Evolutionary conservation across 495 filamentous ascomycete genomes (phyloP).

Genomic region (Aspergillus saccharolyticus): DNA sequence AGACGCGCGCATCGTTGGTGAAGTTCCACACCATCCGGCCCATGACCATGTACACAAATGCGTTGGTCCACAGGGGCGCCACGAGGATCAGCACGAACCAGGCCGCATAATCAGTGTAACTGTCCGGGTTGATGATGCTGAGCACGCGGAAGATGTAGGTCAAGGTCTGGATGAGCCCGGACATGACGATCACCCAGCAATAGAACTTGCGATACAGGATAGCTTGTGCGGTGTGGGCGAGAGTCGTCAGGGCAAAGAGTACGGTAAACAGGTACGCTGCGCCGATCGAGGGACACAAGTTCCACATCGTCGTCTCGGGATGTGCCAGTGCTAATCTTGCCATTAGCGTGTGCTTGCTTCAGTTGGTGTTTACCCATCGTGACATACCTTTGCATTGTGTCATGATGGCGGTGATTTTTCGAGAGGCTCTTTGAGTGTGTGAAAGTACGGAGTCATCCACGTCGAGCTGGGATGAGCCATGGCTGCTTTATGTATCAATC

Average conservation of each 20-base stretch:
- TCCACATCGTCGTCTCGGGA: conserved; percentile 4
- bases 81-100: conserved; percentile 31
- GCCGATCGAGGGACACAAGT: conserved; percentile 4
- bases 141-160: conserved; percentile 35
- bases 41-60: conserved; percentile 21
- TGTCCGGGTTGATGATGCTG: conserved; percentile 19
- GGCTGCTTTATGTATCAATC: not conserved
- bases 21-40: conserved; percentile 21
- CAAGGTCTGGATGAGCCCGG: conserved; percentile 34
- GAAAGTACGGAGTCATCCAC: not conserved
- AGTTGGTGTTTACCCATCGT: too few species aligned
- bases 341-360: too few species aligned
- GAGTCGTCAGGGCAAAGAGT: conserved; percentile 34
- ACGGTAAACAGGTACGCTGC: conserved; percentile 31
- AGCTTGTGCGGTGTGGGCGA: conserved; percentile 37
- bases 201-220: conserved; percentile 36
- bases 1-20: conserved; percentile 8
- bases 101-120: conserved; percentile 15
- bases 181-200: conserved; percentile 49
- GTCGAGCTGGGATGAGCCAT: not conserved
- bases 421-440: too few species aligned
- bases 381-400: conserved; percentile 3
- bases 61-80: conserved; percentile 18
- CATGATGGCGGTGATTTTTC: not conserved
- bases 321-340: too few species aligned